Percentiles rank a stretch among this genome's conserved stretches.
Conservation (phyloP, 1,284 basidiomycete genomes). For the Cryptococcus wingfieldii region DNA sequence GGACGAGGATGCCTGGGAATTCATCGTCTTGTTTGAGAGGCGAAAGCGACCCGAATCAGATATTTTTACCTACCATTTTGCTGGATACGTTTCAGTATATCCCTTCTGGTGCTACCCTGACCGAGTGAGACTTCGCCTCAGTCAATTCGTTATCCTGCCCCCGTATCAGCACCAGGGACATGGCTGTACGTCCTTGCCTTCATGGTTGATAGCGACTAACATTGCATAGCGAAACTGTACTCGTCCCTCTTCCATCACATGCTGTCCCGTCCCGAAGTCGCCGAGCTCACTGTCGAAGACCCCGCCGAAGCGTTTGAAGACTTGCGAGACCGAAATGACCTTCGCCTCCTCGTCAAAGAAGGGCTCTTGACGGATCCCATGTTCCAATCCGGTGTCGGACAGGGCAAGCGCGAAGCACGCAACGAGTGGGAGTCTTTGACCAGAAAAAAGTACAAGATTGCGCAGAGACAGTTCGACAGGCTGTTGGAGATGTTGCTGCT, state of each 20-base stretch:
- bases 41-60: constrained; percentile 55
- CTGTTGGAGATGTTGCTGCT: constrained; percentile 88
- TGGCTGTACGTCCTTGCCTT: constrained; percentile 62
- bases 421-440: constrained; percentile 69
- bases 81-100: constrained; percentile 86
- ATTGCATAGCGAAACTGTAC: constrained; percentile 72
- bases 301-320: constrained; percentile 74
- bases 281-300: constrained; percentile 93
- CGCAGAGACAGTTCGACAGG: constrained; percentile 88
- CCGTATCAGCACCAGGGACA: constrained; percentile 88
- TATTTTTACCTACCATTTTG: constrained; percentile 73
- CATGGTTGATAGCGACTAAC: background rate
- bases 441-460: constrained; percentile 81
- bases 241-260: constrained; percentile 76
- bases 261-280: constrained; percentile 62
- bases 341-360: constrained; percentile 61
- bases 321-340: constrained; percentile 85
- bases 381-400: constrained; percentile 34
- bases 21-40: constrained; percentile 75
- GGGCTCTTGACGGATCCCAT: constrained; percentile 33
- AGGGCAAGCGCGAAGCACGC: constrained; percentile 23
- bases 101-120: constrained; percentile 93
- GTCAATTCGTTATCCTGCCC: constrained; percentile 90
- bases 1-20: constrained; percentile 84
- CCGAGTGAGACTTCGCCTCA: constrained; percentile 73